A percentile compares a stretch with the other conserved stretches of the same genome.
These are phyloP conservation scores for Pythium insidiosum DNA, from an alignment of 352 stramenopile species.

Conservation along the genomic window DNA sequence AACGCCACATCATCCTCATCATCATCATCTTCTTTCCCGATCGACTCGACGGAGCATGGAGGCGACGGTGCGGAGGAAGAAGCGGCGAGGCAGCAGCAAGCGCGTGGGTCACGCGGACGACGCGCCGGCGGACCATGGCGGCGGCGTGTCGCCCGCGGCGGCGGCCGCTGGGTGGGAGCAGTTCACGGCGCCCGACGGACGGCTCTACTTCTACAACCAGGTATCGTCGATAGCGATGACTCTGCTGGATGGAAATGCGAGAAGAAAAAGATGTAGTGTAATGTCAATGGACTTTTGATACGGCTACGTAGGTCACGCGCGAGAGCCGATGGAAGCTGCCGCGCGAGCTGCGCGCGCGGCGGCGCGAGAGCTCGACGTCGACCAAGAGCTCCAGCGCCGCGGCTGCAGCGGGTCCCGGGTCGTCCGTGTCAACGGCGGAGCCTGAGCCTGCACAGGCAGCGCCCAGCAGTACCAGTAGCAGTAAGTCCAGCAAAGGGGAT, in stretches of 20 bases:
- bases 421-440: neutral
- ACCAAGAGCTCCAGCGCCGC: too few relatives aligned
- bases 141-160: too few relatives aligned
- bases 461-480: neutral
- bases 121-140: too few relatives aligned
- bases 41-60: too few relatives aligned
- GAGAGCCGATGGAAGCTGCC: slow-evolving; percentile 61
- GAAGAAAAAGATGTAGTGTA: neutral
- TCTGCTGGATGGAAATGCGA: neutral
- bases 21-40: too few relatives aligned
- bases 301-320: slow-evolving; percentile 33
- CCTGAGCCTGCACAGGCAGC: slow-evolving; percentile 4
- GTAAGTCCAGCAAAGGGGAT: slow-evolving; percentile 15
- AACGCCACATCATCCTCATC: too few relatives aligned
- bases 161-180: too few relatives aligned
- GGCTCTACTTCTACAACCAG: slow-evolving; percentile 59
- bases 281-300: too few relatives aligned
- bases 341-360: neutral
- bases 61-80: too few relatives aligned
- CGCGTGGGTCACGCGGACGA: too few relatives aligned
- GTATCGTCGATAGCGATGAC: neutral
- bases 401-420: too few relatives aligned
- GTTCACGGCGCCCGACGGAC: slow-evolving; percentile 52
- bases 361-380: neutral
- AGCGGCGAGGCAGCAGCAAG: too few relatives aligned